These are phyloP conservation scores for Talaromyces stipitatus DNA, from an alignment of 495 filamentous ascomycete genomes.

Conservation along the genomic window DNA sequence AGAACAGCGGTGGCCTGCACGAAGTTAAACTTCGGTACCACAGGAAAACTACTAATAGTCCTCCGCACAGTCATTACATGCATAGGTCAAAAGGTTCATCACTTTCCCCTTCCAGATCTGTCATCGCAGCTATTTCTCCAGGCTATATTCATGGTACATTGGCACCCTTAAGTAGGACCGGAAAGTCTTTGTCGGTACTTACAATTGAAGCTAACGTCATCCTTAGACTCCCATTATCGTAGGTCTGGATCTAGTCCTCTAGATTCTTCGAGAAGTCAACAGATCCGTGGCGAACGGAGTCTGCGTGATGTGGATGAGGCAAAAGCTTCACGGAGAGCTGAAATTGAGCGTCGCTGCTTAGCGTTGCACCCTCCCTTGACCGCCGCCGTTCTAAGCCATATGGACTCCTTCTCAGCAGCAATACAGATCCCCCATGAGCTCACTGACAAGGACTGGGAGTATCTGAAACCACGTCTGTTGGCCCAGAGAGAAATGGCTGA, in stretches of 20 bases:
- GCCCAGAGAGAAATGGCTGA: constrained; percentile 55
- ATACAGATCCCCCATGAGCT: constrained; percentile 56
- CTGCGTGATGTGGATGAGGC: constrained; percentile 42
- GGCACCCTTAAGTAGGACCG: too few relatives aligned
- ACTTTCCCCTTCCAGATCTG: neutral
- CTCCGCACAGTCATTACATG: neutral
- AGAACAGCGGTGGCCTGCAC: constrained; percentile 35
- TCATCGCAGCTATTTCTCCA: neutral
- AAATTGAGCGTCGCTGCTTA: constrained; percentile 61
- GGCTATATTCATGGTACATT: neutral
- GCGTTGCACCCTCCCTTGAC: constrained; percentile 53
- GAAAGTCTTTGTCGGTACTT: too few relatives aligned
- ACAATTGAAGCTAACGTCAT: neutral
- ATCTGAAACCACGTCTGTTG: constrained; percentile 56
- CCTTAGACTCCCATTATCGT: neutral
- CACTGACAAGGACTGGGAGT: constrained; percentile 56
- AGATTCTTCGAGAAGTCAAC: neutral
- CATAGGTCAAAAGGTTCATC: neutral
- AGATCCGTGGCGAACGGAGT: constrained; percentile 26
- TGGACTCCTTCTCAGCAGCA: constrained; percentile 63
- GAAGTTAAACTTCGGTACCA: neutral
- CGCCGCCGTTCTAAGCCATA: constrained; percentile 50
- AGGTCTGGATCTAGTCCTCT: neutral
- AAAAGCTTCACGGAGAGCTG: constrained; percentile 50
- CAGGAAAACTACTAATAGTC: neutral